Base-by-base conservation (phyloP, 257 asterid species). In the Euphrasia confusa region DNA sequence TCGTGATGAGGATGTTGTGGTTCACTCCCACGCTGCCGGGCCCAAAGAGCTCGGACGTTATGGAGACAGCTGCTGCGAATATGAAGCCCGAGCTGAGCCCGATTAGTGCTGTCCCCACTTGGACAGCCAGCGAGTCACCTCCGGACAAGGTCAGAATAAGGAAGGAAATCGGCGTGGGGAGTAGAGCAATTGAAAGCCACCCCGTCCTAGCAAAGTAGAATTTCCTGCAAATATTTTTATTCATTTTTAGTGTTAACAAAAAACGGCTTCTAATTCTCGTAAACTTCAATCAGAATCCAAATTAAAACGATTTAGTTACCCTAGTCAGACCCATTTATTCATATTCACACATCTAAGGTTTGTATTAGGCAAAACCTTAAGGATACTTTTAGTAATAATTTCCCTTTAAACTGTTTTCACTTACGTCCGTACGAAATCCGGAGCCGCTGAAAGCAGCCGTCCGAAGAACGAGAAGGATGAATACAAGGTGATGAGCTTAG, bases 51-150 rank as follows among this genome's bases (percentile, higher is more conserved):
- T 91, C 96, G 0, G 96, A 88, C 52, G 98, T 91, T 64, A 91
- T 75, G 35, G 96, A 84, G 48, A 91, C 90, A 5, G 96, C 94
- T 4, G 96, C 94, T 0, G 98, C 92, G 12, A 91, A 85, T 68
- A 91, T 84, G 80, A 88, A 91, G 5, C 98, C 96, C 5, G 98
- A 88, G 80, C 96, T 85, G 69, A 91, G 76, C 13, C 94, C 98
- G n/a, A 88, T 78, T 53, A 91, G n/a, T 3, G 90, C 88, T 9
- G 98, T 91, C 10, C 85, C 96, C 6, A 64, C 81, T 75, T 78
- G 74, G 61, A 91, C 69, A 4, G 81, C 87, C 39, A 58, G n/a
- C 18, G 7, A 12, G 2, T 72, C 72, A 39, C 64, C 81, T 42
- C 88, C 90, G 2, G 76, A 58, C 59, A 78, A 71, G 10, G 75